Evolutionary conservation across 179 eudicot genomes (phyloP).

Genomic region (Spergularia azorica): DNA sequence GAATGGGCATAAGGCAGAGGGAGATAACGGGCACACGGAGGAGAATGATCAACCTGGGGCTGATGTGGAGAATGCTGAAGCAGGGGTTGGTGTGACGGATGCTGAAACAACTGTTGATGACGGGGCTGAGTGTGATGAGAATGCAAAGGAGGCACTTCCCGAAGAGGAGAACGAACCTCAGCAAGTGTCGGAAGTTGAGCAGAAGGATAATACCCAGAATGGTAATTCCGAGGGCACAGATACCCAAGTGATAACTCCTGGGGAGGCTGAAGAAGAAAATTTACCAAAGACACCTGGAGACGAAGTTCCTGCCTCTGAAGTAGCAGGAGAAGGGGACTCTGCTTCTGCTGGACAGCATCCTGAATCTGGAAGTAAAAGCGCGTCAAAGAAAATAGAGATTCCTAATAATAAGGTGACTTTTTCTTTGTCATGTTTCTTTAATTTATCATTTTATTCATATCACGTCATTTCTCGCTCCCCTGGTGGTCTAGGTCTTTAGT

Average conservation of each 20-base stretch:
- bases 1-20: constrained; percentile 52
- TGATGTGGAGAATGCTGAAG: constrained; percentile 27
- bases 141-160: constrained; percentile 26
- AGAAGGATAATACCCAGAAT: constrained; percentile 25
- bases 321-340: constrained; percentile 36
- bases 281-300: constrained; percentile 33
- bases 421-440: not conserved
- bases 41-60: constrained; percentile 26
- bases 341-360: constrained; percentile 34
- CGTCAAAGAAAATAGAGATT: constrained; percentile 69
- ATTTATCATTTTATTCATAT: not conserved
- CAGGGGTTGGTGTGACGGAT: constrained; percentile 24
- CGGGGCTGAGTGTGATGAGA: constrained; percentile 30
- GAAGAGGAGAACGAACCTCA: constrained; percentile 27
- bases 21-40: constrained; percentile 32
- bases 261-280: constrained; percentile 29
- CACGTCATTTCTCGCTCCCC: not conserved
- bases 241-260: constrained; percentile 19
- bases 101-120: constrained; percentile 14
- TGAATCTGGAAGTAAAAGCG: constrained; percentile 37
- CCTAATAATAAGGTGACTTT: constrained; percentile 85
- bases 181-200: constrained; percentile 24
- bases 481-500: not conserved
- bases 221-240: constrained; percentile 30
- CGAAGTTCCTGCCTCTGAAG: constrained; percentile 40